These are phyloP conservation scores for Nemania diffusa DNA, from an alignment of 2,329 filamentous ascomycete genomes.

Conservation along the genomic window DNA sequence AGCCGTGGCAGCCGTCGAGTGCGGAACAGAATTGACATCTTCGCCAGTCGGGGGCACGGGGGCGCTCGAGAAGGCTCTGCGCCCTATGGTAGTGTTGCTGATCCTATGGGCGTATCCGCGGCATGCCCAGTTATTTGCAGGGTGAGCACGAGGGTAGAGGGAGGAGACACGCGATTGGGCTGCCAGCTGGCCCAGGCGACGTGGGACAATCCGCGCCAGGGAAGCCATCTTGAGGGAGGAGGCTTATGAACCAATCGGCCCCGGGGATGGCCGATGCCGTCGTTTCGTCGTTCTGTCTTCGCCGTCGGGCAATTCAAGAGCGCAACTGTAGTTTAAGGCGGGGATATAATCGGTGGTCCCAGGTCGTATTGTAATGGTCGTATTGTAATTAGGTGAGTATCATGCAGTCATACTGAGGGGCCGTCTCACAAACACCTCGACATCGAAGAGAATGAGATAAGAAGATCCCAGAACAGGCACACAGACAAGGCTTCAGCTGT, in stretches of 20 bases:
- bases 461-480: not conserved
- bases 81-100: slow-evolving; percentile 22
- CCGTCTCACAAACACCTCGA: not conserved
- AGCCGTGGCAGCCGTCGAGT: slow-evolving; percentile 34
- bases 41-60: slow-evolving; percentile 24
- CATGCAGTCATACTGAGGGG: slow-evolving; percentile 31
- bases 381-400: slow-evolving; percentile 11
- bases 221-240: slow-evolving; percentile 44
- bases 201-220: slow-evolving; percentile 42
- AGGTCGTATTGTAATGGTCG: slow-evolving; percentile 8
- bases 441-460: slow-evolving; percentile 7
- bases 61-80: slow-evolving; percentile 36
- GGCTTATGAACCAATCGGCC: slow-evolving; percentile 8
- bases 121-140: slow-evolving; percentile 39
- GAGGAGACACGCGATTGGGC: slow-evolving; percentile 43
- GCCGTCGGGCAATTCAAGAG: not conserved
- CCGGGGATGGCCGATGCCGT: not conserved
- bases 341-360: slow-evolving; percentile 1
- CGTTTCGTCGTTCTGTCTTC: slow-evolving; percentile 1
- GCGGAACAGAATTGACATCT: slow-evolving; percentile 39
- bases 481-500: not conserved
- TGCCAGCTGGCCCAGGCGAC: slow-evolving; percentile 47
- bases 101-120: slow-evolving; percentile 37
- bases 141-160: slow-evolving; percentile 34
- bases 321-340: not conserved